Evolutionary conservation across 2,329 filamentous ascomycete genomes (phyloP).

Genomic region (Colletotrichum tabaci): DNA sequence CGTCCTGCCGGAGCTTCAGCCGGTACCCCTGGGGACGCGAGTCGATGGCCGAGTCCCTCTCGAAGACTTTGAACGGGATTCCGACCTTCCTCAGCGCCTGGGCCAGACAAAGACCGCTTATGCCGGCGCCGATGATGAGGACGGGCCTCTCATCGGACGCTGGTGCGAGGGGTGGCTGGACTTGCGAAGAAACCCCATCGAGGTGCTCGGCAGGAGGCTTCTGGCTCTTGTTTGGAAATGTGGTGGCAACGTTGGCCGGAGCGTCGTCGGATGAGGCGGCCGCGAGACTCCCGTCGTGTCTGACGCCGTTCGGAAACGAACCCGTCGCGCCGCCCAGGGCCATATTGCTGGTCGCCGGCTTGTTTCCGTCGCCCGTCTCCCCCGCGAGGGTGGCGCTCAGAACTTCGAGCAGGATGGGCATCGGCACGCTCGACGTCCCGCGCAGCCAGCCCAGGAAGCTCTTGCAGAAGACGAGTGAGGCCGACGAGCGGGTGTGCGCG

Average conservation of each 20-base stretch:
- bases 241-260: slow-evolving; percentile 51
- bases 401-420: slow-evolving; percentile 46
- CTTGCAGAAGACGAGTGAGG: slow-evolving; percentile 46
- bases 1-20: slow-evolving; percentile 61
- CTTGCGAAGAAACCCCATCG: slow-evolving; percentile 18
- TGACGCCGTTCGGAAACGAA: slow-evolving; percentile 53
- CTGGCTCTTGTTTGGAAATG: slow-evolving; percentile 45
- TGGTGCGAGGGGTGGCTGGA: neutral
- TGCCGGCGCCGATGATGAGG: slow-evolving; percentile 55
- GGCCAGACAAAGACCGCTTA: slow-evolving; percentile 55
- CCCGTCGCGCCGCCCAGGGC: slow-evolving; percentile 47
- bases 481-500: slow-evolving; percentile 53
- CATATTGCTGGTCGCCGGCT: slow-evolving; percentile 50
- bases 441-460: slow-evolving; percentile 49
- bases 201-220: slow-evolving; percentile 49
- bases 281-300: slow-evolving; percentile 43
- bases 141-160: slow-evolving; percentile 43
- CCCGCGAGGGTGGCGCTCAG: slow-evolving; percentile 48
- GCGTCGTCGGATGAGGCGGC: slow-evolving; percentile 50
- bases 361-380: slow-evolving; percentile 44
- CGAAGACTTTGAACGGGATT: slow-evolving; percentile 64
- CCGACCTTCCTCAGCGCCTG: slow-evolving; percentile 50
- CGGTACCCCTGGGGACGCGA: slow-evolving; percentile 76
- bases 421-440: slow-evolving; percentile 49
- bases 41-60: slow-evolving; percentile 61